Evolutionary conservation across 2,329 filamentous ascomycete genomes (phyloP).

Genomic region (Xylaria hypoxylon): DNA sequence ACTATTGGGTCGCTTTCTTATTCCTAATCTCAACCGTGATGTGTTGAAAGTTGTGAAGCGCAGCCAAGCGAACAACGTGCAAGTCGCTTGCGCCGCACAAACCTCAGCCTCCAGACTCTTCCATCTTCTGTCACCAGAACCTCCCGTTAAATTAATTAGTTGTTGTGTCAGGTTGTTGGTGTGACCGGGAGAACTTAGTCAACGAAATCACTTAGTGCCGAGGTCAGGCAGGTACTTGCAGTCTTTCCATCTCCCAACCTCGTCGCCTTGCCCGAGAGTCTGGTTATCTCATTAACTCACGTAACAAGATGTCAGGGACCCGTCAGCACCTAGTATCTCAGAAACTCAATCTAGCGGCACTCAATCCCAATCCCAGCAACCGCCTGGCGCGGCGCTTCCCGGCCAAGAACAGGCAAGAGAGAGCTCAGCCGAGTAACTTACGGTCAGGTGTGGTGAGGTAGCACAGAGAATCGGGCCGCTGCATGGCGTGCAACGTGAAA

Average conservation of each 20-base stretch:
- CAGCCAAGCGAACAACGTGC: slow-evolving; percentile 16
- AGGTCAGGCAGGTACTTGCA: background rate
- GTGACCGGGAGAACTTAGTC: background rate
- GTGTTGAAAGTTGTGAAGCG: background rate
- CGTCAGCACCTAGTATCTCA: background rate
- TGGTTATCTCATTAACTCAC: slow-evolving; percentile 1
- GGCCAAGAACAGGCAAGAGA: slow-evolving; percentile 10
- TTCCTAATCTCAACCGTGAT: slow-evolving; percentile 3
- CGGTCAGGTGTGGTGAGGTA: slow-evolving; percentile 15
- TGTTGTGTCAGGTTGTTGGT: background rate
- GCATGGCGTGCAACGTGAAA: slow-evolving; percentile 32
- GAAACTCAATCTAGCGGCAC: background rate
- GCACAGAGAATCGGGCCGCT: slow-evolving; percentile 30
- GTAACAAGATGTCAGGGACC: background rate
- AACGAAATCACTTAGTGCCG: background rate
- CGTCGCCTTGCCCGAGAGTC: background rate
- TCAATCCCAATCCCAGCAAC: background rate
- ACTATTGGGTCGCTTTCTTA: background rate
- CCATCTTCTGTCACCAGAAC: background rate
- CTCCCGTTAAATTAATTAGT: no score
- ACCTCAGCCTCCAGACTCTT: slow-evolving; percentile 9
- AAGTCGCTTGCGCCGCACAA: slow-evolving; percentile 12
- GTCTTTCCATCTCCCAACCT: background rate
- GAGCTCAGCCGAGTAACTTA: slow-evolving; percentile 20
- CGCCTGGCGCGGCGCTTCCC: slow-evolving; percentile 1